Base-by-base conservation (phyloP, 768 basidiomycete genomes). In the Leccinum sublutescens region DNA sequence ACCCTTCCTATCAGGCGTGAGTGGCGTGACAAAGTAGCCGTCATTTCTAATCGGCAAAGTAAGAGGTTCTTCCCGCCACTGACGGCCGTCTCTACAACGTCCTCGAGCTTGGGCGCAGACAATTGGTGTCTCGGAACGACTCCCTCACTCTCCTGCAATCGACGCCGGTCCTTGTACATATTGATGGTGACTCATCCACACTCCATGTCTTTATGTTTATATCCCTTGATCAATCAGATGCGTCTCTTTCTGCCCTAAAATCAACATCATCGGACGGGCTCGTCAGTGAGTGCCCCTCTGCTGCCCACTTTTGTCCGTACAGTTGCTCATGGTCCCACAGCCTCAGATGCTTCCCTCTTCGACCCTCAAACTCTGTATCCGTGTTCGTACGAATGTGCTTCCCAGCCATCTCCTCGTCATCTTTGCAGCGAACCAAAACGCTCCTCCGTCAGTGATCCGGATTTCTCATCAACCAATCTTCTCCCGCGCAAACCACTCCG, bases 181-280 rank as follows among this genome's bases (percentile, higher is more conserved):
- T 84, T 49, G 75, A 75, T 34, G 71, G 77, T 52, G 71, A 75
- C 25, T 68, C 76, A 9, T 78, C 76, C 21, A 64, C 72, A 25
- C 76, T 90, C 55, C 83, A 87, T 72, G 78, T 84, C n/a, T 91
- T 88, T 69, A 71, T 74, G 15, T 70, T 89, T 29, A 75, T 77
- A 17, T 73, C 80, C 27, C 58, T 65, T 3, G 74, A 77, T 50
- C 57, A 61, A 15, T 61, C 70, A 34, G 71, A 74, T 23, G 58
- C 70, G 29, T 71, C 73, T 38, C 69, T 75, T 12, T 63, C 67
- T 23, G 52, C 68, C 23, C 70, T 87, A 43, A 66, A 65, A 59
- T 61, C 62, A 15, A 67, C 86, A 29, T 66, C 73, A 31, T 74
- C 86, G 40, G 80, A 84, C 54, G 81, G 78, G 3, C 74, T 89